phyloP scores from a whole-genome alignment of 1,284 basidiomycete genomes.

The Hemileia vastatrix region DNA sequence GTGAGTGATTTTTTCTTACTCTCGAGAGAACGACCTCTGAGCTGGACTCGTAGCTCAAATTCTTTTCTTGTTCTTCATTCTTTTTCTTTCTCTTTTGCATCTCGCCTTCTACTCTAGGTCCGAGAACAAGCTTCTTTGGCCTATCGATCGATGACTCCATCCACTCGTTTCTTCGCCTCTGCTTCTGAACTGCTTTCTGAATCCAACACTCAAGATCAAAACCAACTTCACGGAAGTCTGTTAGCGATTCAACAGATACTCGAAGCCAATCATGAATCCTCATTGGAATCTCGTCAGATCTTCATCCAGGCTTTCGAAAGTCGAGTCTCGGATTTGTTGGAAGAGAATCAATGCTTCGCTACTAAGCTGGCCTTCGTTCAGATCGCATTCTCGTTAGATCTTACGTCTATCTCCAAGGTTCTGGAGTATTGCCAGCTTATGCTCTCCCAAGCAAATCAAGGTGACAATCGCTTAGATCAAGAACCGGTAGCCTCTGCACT shows the following conservation, averaged over 20 bases:
- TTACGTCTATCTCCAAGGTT: not conserved
- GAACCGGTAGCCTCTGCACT: too few relatives aligned
- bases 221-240: slow-evolving; percentile 32
- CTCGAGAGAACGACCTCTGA: too few relatives aligned
- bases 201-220: slow-evolving; percentile 26
- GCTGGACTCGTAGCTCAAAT: too few relatives aligned
- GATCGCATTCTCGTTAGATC: not conserved
- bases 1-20: too few relatives aligned
- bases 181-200: not conserved
- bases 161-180: not conserved
- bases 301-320: not conserved
- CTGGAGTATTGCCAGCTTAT: not conserved
- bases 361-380: slow-evolving; percentile 32
- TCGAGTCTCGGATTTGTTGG: slow-evolving; percentile 16
- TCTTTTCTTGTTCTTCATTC: too few relatives aligned
- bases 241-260: slow-evolving; percentile 16
- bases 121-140: too few relatives aligned
- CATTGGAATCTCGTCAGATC: not conserved
- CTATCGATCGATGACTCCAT: too few relatives aligned
- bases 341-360: slow-evolving; percentile 27
- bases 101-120: too few relatives aligned
- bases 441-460: not conserved
- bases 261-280: not conserved
- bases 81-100: too few relatives aligned
- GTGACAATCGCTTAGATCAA: not conserved